These are phyloP conservation scores for Fagopyrum esculentum DNA, from an alignment of 148 eudicot species.

Conservation along the genomic window DNA sequence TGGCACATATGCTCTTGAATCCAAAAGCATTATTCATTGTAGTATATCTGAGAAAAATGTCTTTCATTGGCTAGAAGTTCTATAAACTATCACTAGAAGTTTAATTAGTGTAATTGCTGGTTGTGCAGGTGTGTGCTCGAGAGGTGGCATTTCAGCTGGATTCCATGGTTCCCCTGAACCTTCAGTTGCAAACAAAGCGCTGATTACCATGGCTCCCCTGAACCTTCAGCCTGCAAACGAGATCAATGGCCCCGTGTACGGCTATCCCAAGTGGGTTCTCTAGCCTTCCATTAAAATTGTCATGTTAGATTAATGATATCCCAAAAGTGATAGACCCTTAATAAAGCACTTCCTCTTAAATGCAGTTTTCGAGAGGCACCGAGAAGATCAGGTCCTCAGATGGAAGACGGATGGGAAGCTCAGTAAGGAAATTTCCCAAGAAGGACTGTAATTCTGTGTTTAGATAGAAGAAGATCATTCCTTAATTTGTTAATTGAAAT, in stretches of 20 bases:
- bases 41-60: background rate
- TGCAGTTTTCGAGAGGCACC: background rate
- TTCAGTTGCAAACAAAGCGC: constrained; percentile 1
- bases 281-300: background rate
- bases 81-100: background rate
- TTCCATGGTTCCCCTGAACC: constrained; percentile 2
- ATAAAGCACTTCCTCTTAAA: background rate
- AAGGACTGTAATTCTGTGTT: background rate
- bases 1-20: background rate
- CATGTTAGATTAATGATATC: background rate
- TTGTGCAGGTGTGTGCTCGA: background rate
- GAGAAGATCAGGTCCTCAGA: background rate
- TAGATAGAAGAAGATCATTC: background rate
- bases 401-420: background rate
- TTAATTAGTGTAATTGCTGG: background rate
- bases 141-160: background rate
- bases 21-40: background rate
- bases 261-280: background rate
- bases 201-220: background rate
- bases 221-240: background rate
- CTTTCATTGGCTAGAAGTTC: background rate
- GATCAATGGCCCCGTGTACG: background rate
- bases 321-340: background rate
- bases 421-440: background rate
- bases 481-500: background rate